phyloP scores from a whole-genome alignment of 2,329 filamentous ascomycete genomes.

The Monilinia aucupariae region DNA sequence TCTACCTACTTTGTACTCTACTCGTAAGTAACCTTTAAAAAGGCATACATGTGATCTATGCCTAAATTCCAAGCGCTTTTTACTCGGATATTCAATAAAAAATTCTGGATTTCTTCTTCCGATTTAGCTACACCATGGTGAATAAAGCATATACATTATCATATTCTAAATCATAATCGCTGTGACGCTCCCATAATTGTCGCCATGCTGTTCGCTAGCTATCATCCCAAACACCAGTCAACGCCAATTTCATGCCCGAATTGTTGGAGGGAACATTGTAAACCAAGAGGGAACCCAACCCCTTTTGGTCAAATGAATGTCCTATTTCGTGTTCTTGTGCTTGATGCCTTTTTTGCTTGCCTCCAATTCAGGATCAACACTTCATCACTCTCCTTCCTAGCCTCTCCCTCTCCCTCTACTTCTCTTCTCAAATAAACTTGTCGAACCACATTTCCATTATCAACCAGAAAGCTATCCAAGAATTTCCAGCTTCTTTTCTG shows the following conservation, averaged over 20 bases:
- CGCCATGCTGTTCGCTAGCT: not conserved
- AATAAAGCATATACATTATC: conserved; percentile 1
- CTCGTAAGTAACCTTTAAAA: too few relatives aligned
- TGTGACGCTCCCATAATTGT: not conserved
- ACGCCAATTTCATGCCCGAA: not conserved
- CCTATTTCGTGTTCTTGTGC: not conserved
- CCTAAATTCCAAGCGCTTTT: too few relatives aligned
- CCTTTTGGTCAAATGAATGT: not conserved
- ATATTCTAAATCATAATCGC: conserved; percentile 5
- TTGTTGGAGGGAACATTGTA: not conserved
- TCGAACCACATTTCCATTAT: conserved; percentile 26
- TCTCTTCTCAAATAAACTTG: conserved; percentile 29
- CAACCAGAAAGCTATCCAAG: conserved; percentile 41
- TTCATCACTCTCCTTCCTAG: conserved; percentile 22
- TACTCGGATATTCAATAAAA: not conserved
- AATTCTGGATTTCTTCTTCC: not conserved
- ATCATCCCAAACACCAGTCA: not conserved
- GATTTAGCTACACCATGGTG: not conserved
- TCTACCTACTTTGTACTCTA: too few relatives aligned
- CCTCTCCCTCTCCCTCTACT: conserved; percentile 18
- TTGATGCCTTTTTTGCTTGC: not conserved
- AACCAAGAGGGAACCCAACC: not conserved
- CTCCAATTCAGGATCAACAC: conserved; percentile 32
- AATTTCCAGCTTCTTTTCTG: conserved; percentile 54
- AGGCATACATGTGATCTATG: not conserved